Conservation (phyloP, 805 yeast genomes). For the Kluyveromyces starmeri region DNA sequence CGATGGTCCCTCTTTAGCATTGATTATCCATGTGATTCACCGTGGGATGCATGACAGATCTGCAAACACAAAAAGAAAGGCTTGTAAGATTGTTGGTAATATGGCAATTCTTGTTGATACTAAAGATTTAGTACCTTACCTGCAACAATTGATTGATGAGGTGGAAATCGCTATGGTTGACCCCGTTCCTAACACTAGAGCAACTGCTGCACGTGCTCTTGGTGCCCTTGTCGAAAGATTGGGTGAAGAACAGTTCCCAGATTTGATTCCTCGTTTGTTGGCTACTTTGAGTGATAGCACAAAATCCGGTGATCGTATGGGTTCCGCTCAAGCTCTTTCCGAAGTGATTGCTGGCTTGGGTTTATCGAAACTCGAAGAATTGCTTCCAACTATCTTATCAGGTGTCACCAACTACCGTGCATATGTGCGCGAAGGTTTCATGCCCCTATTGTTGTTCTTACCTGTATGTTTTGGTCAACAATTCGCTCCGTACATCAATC, state of each 20-base stretch:
- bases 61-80: slow-evolving; percentile 85
- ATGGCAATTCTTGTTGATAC: slow-evolving; percentile 94
- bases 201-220: slow-evolving; percentile 94
- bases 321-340: slow-evolving; percentile 93
- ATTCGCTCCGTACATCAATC: slow-evolving; percentile 79
- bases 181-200: slow-evolving; percentile 94
- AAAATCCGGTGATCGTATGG: slow-evolving; percentile 84
- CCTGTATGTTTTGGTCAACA: slow-evolving; percentile 93
- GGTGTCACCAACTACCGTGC: slow-evolving; percentile 61
- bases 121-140: slow-evolving; percentile 75
- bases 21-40: slow-evolving; percentile 88
- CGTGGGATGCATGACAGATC: slow-evolving; percentile 93
- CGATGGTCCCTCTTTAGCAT: slow-evolving; percentile 95
- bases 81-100: slow-evolving; percentile 97
- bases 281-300: slow-evolving; percentile 67
- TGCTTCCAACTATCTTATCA: slow-evolving; percentile 69
- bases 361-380: slow-evolving; percentile 73
- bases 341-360: slow-evolving; percentile 94
- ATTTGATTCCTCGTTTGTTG: slow-evolving; percentile 71
- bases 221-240: slow-evolving; percentile 94
- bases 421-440: slow-evolving; percentile 80
- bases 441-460: slow-evolving; percentile 79
- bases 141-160: slow-evolving; percentile 67
- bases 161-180: slow-evolving; percentile 94
- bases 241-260: slow-evolving; percentile 95